phyloP scores from a whole-genome alignment of 2,329 filamentous ascomycete species.

The Beauveria sp. region DNA sequence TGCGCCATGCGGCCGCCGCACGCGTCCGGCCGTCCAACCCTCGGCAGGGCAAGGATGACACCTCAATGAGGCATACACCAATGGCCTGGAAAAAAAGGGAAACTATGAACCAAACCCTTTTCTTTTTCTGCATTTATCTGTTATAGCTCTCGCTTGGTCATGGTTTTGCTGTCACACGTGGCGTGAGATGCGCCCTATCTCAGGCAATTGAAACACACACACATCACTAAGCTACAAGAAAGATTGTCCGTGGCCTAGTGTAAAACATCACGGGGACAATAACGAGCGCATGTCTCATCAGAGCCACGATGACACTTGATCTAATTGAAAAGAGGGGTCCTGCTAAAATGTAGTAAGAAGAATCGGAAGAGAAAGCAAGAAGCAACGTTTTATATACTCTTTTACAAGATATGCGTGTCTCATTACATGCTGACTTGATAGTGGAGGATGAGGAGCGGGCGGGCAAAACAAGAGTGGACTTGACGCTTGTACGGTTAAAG shows the following conservation, averaged over 20 bases:
- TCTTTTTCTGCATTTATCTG: no score
- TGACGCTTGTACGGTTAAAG: not conserved
- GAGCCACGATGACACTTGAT: not conserved
- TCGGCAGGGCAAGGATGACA: no score
- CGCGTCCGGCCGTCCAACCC: no score
- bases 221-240: no score
- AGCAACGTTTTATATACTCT: not conserved
- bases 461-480: not conserved
- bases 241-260: no score
- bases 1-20: no score
- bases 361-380: not conserved
- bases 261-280: no score
- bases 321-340: not conserved
- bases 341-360: not conserved
- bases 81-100: no score
- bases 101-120: no score
- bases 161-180: not conserved
- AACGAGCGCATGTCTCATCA: no score
- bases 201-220: not conserved
- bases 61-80: no score
- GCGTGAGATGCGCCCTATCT: not conserved
- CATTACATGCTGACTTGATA: not conserved
- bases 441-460: not conserved
- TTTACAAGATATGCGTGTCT: not conserved
- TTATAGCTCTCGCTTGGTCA: not conserved